phyloP scores from a whole-genome alignment of 23 red algal species.

The Rhodosorus marinus region DNA sequence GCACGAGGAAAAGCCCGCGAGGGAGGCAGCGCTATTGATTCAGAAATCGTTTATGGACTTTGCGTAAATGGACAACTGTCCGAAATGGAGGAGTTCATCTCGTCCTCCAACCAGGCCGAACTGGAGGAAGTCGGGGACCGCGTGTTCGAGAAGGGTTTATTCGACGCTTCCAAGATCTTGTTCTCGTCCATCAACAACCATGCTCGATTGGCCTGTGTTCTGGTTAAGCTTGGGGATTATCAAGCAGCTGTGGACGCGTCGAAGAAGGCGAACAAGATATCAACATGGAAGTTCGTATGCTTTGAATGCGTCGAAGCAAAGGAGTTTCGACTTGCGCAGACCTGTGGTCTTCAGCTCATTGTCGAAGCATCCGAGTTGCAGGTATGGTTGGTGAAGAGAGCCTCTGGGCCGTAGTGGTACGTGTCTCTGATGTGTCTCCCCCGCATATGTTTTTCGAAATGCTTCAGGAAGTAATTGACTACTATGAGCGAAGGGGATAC shows the following conservation, averaged over 20 bases:
- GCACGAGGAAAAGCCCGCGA: constrained; percentile 4
- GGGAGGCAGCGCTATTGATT: constrained; percentile 21
- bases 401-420: too few species aligned
- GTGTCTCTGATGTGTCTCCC: too few species aligned
- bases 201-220: constrained; percentile 52
- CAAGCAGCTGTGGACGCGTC: constrained; percentile 73
- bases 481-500: constrained; percentile 77
- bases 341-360: constrained; percentile 47
- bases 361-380: too few species aligned
- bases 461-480: constrained; percentile 75
- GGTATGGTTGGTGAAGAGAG: too few species aligned
- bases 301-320: constrained; percentile 74
- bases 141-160: constrained; percentile 50
- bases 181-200: constrained; percentile 37
- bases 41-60: constrained; percentile 63
- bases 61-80: constrained; percentile 49
- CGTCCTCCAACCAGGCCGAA: constrained; percentile 43
- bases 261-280: constrained; percentile 65
- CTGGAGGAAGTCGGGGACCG: constrained; percentile 91
- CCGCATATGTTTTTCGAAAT: too few species aligned
- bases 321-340: constrained; percentile 29
- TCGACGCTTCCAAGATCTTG: constrained; percentile 70
- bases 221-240: constrained; percentile 60
- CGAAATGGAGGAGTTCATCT: constrained; percentile 75
- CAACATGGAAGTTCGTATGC: constrained; percentile 83